Evolutionary conservation across 345 rosid species (phyloP), one percentile per base, ranked within the genome.

Genomic region (Cardamine resedifolia): DNA sequence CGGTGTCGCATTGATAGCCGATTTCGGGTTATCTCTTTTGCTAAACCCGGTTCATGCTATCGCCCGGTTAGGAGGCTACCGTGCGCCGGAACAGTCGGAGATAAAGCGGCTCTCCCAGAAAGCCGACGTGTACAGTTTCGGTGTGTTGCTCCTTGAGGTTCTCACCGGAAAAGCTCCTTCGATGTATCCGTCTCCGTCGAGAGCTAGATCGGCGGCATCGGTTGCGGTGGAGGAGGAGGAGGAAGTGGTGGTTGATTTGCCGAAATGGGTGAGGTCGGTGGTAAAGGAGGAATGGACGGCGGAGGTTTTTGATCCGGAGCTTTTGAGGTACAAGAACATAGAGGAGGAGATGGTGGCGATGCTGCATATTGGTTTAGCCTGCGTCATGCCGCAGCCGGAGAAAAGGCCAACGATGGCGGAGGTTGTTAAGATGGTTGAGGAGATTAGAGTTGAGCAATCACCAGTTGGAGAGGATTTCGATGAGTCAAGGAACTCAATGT

Each of bases 201-300:
- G 88, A 36, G 79, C 94, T 0, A 86, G 86, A 1, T 67, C 76
- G 0, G 87, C 84, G 1, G 92, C 84, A 3, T 91, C 87, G 21
- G 97, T 86, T 47, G 83, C 76, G 10, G 74, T 72, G 0, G 90
- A 82, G 9, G 94, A 83, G 6, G 96, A 86, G 30, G 83, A 77
- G 10, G 80, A 71, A 49, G 68, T 63, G 44, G 78, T 78, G 0
- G 83, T 80, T 57, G 98, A 94, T 69, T 88, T 94, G 56, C 96
- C 97, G 0, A 94, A 83, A 55, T 91, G 98, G 98, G 98, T 94
- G 43, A 76, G 90, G 70, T 94, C 97, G 2, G 96, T 94, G 30
- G 97, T 94, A 38, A 94, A 85, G 82, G 97, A 94, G 77, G 98
- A 91, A 77, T 91, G 97, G 97, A 94, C 98, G 12, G 94, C 96